phyloP scores from a whole-genome alignment of 768 basidiomycete species.

The Tylopilus subfusipes region DNA sequence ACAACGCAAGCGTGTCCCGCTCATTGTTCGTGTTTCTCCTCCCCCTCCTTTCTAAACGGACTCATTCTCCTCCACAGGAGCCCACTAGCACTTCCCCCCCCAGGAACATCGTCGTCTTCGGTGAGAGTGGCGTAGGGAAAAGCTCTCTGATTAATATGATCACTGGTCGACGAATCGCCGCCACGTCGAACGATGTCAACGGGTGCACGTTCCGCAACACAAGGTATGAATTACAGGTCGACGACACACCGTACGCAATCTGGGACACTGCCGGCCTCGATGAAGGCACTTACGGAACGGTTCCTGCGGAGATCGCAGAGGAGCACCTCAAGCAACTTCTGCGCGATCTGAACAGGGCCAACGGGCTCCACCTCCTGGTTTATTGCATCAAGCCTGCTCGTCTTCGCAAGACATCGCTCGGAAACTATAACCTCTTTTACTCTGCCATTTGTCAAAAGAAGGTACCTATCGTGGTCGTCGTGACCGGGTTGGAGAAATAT shows the following conservation, averaged over 20 bases:
- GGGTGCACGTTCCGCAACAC: conserved; percentile 35
- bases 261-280: conserved; percentile 41
- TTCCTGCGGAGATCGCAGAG: conserved; percentile 30
- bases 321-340: conserved; percentile 24
- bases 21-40: conserved; percentile 12
- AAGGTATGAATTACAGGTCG: conserved; percentile 26
- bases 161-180: conserved; percentile 36
- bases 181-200: conserved; percentile 29
- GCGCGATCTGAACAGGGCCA: conserved; percentile 21
- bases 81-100: conserved; percentile 2
- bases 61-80: conserved; percentile 7
- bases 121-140: conserved; percentile 34
- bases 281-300: conserved; percentile 31
- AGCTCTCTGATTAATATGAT: conserved; percentile 43
- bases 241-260: conserved; percentile 23
- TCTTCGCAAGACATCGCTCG: conserved; percentile 24
- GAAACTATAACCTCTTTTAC: conserved; percentile 39
- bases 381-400: conserved; percentile 34
- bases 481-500: conserved; percentile 39
- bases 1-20: conserved; percentile 14
- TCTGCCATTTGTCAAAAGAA: conserved; percentile 34
- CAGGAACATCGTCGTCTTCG: conserved; percentile 29
- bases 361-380: conserved; percentile 30
- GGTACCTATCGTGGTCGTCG: conserved; percentile 36
- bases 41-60: neutral